Base-by-base conservation (phyloP, 345 rosid species). In the Eutrema heterophyllum region DNA sequence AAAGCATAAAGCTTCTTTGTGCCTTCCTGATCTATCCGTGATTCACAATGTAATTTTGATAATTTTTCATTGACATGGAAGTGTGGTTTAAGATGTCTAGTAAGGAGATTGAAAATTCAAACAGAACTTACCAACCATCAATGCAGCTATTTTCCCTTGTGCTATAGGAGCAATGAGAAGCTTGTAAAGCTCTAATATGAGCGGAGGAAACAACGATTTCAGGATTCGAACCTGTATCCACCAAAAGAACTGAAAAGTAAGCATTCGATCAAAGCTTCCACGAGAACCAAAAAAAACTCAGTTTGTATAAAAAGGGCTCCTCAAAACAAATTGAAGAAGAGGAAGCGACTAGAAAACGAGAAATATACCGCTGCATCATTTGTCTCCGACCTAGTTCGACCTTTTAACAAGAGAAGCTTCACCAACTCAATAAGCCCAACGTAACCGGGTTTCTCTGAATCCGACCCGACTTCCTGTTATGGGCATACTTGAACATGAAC, bases 391-490 rank as follows among this genome's bases (percentile, higher is more conserved):
- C 80, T 86, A 33, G 78, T 83, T 21, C 72, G 84, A 79, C 87
- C 77, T 67, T 84, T 86, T 81, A 82, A 72, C 91, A 87, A 69
- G 43, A 94, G 87, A 46, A 85, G 81, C 74, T 83, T 87, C 0
- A 86, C 97, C 50, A 91, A 74, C 73, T 91, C 91, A 11, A 91
- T 91, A 70, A 94, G 77, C 8, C 97, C 98, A 38, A 84, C 88
- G 51, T 89, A 94, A 30, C 95, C 97, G 21, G 89, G 88, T 84
- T 84, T 89, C 77, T 87, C 84, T 4, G 96, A 94, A 83, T 94
- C 95, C 96, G 87, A 85, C 78, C 98, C 97, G 43, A 89, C 91
- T 83, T 89, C 98, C 98, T 94, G 82, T 78, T 51, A 80, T 67
- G 24, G 24, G 67, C 51, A 58, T 66, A 56, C 80, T 77, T 77